Evolutionary conservation across 257 asterid species (phyloP), one percentile per base, ranked within the genome.

Genomic region (Cinchona pubescens): DNA sequence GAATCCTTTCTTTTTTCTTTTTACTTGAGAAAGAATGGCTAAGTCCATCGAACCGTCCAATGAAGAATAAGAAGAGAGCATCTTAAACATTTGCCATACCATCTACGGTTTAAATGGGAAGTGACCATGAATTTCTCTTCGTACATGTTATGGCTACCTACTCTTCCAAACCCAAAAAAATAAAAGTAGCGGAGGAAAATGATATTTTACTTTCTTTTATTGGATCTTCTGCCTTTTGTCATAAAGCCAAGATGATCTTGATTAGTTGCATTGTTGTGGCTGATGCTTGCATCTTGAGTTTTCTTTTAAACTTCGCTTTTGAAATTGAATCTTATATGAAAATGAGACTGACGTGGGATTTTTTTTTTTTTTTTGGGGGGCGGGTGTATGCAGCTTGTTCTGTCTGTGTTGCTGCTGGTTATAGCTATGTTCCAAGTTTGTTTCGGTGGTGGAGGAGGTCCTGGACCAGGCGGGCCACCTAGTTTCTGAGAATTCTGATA

Each of bases 341-440:
- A 67, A 67, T 27, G 78, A 75, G 35, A 75, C 56, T 43, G 32
- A 73, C 16, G n/a, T 27, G 40, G 42, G 45, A 48, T 4, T 21
- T 48, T 46, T 18, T 43, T 37, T 4, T 46, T 11, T 42, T 42
- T 42, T 42, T 42, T 42, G 46, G 46, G 46, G 7, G n/a, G n/a
- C n/a, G n/a, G n/a, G n/a, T 51, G 27, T 58, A 23, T 65, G 67
- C 73, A 75, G 79, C 67, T 65, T 75, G 73, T 75, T 73, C 30
- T 75, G 79, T n/a, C 73, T 75, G 40, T 65, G 73, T 45, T 75
- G 79, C 38, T 35, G 79, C 73, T 75, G 78, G 65, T 58, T 65
- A 65, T 9, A 35, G n/a, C n/a, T n/a, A n/a, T n/a, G 51, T 9
- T 49, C 49, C 66, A 16, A 64, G 73, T 49, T 25, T 65, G 73